Evolutionary conservation across 2,329 filamentous ascomycete genomes (phyloP), one percentile per base, ranked within the genome.

Genomic region (Stachybotrys chartarum): DNA sequence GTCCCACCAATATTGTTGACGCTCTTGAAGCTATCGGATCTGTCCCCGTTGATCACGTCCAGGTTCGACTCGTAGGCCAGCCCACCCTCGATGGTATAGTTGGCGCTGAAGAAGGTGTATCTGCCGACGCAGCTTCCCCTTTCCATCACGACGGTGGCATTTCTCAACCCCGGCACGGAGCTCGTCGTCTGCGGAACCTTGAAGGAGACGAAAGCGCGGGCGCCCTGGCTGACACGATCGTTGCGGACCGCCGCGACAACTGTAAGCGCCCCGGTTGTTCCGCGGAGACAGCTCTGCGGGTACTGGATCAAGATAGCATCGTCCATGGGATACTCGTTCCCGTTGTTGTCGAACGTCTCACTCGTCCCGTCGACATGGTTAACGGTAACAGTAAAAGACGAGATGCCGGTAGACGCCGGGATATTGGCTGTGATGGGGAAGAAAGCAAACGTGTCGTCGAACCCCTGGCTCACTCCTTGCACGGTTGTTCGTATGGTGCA

Each of bases 391-490:
- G 74, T 75, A 71, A 88, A 81, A 60, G 85, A 78, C 46, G 86
- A 78, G 69, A 90, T 81, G 59, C 87, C 76, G 55, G 80, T 72
- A 56, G 80, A 70, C 60, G 82, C 73, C 58, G 81, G 66, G 61
- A 91, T 78, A 55, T 80, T 69, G 31, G 65, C 61, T n/a, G 68
- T 61, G 44, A 79, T 68, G n/a, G 74, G 77, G 60, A 74, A 79
- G 67, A 82, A 82, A 54, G 73, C 72, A 64, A 86, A 86, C 8
- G 70, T 79, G 57, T 86, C 82, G 63, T 86, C 83, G 54, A 86
- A 82, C 2, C 83, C 83, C 47, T 71, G 69, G 5, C 76, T 75
- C 30, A 75, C 71, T 3, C 81, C 82, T 48, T 74, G 73, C n/a
- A 74, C 58, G 5, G 67, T 72, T 17, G 77, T 70, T 2, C 70